Percentiles rank a stretch among this genome's conserved stretches.
Evolutionary conservation across 768 basidiomycete species (phyloP).

Genomic region (Russula sp.): DNA sequence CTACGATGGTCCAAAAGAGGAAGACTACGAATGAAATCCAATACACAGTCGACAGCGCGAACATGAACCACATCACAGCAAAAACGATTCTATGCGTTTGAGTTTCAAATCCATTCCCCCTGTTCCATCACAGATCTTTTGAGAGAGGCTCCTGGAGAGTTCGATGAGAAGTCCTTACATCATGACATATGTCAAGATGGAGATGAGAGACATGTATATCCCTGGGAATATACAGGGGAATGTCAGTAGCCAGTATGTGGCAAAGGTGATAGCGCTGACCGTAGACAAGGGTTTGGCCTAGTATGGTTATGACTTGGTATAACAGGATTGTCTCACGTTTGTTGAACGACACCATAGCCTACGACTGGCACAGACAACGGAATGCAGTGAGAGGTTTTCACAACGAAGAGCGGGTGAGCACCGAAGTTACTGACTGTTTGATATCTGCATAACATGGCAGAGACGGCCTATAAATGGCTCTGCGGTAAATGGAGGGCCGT

Average conservation of each 20-base stretch:
- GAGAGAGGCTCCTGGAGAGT: not conserved
- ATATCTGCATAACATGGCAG: no score
- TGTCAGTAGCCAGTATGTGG: not conserved
- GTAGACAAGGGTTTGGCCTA: slow-evolving; percentile 4
- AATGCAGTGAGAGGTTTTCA: not conserved
- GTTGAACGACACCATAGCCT: not conserved
- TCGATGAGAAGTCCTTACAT: not conserved
- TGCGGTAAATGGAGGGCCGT: no score
- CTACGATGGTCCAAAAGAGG: not conserved
- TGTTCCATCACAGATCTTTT: not conserved
- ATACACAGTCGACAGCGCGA: slow-evolving; percentile 2
- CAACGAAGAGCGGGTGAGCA: no score
- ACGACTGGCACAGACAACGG: not conserved
- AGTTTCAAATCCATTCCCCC: not conserved
- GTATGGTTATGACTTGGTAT: slow-evolving; percentile 1
- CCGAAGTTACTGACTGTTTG: no score
- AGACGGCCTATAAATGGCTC: no score
- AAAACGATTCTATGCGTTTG: not conserved
- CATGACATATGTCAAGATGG: slow-evolving; percentile 1
- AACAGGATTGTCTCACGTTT: not conserved
- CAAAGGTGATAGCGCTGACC: not conserved
- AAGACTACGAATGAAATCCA: not conserved
- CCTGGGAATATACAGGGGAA: not conserved
- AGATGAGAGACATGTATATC: slow-evolving; percentile 7
- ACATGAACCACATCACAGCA: not conserved